phyloP scores from a whole-genome alignment of 768 basidiomycete species.

The Termitomyces sp. region DNA sequence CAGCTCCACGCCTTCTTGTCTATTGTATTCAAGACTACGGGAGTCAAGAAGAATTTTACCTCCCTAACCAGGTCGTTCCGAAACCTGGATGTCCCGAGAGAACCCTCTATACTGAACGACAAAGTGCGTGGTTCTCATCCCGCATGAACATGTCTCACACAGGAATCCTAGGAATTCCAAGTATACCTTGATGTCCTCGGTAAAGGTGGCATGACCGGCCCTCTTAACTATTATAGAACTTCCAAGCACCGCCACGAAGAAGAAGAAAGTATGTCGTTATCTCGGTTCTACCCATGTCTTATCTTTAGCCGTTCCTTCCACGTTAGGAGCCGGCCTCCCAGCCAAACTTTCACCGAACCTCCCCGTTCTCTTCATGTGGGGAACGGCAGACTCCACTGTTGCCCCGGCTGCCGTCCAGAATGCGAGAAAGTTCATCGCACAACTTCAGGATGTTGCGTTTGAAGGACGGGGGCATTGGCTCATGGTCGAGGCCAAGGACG shows the following conservation, averaged over 20 bases:
- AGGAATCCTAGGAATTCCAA: slow-evolving; percentile 43
- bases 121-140: slow-evolving; percentile 12
- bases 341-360: slow-evolving; percentile 38
- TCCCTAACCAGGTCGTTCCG: slow-evolving; percentile 21
- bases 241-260: slow-evolving; percentile 57
- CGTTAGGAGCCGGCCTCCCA: slow-evolving; percentile 37
- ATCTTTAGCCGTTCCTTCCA: not conserved
- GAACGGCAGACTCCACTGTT: slow-evolving; percentile 49
- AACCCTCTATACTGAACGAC: slow-evolving; percentile 21
- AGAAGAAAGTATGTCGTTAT: slow-evolving; percentile 35
- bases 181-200: slow-evolving; percentile 43
- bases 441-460: slow-evolving; percentile 45
- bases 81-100: slow-evolving; percentile 7
- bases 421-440: slow-evolving; percentile 43
- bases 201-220: slow-evolving; percentile 54
- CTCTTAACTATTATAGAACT: slow-evolving; percentile 77
- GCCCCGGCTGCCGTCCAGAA: slow-evolving; percentile 34
- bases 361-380: slow-evolving; percentile 59
- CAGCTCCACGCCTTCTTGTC: slow-evolving; percentile 36
- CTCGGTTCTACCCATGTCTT: not conserved
- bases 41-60: slow-evolving; percentile 14
- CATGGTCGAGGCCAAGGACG: slow-evolving; percentile 55
- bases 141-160: not conserved
- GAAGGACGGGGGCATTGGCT: slow-evolving; percentile 66
- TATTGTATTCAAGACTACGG: slow-evolving; percentile 20